Evolutionary conservation across 2,329 filamentous ascomycete genomes (phyloP).

Genomic region (Colletotrichum cereale): DNA sequence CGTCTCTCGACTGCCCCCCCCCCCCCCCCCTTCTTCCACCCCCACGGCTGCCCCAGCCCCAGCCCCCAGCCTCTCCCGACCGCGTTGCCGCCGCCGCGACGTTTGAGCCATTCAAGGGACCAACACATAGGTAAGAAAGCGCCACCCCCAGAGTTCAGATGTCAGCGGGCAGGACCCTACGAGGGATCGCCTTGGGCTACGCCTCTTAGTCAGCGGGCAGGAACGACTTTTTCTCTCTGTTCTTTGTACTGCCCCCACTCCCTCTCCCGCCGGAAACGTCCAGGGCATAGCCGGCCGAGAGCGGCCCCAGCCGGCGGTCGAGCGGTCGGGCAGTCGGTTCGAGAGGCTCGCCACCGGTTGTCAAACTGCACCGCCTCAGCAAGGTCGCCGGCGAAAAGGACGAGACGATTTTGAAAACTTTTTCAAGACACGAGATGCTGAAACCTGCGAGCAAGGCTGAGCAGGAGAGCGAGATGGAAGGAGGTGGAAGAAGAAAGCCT

Average conservation of each 20-base stretch:
- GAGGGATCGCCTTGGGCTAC: neutral
- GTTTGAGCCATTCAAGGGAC: neutral
- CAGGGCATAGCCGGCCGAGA: conserved; percentile 1
- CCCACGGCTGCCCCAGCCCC: conserved; percentile 9
- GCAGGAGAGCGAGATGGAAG: conserved; percentile 1
- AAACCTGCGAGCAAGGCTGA: neutral
- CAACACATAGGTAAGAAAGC: neutral
- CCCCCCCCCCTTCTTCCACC: neutral
- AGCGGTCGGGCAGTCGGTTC: neutral
- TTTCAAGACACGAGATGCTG: neutral
- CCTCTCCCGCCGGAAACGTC: conserved; percentile 2
- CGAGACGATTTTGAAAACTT: neutral
- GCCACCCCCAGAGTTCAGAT: neutral
- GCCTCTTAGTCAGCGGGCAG: neutral
- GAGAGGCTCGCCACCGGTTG: conserved; percentile 6
- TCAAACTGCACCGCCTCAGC: conserved; percentile 1
- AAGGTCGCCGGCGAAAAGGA: neutral
- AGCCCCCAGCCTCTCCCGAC: conserved; percentile 20
- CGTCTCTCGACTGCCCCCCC: conserved; percentile 2
- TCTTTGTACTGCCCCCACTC: neutral
- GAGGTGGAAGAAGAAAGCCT: neutral
- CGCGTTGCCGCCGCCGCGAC: neutral
- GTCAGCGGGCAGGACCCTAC: neutral
- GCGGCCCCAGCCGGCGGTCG: conserved; percentile 1
- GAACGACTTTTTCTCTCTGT: neutral